These are phyloP conservation scores for Phytophthora pinifolia DNA, from an alignment of 352 stramenopile genomes.

Conservation along the genomic window DNA sequence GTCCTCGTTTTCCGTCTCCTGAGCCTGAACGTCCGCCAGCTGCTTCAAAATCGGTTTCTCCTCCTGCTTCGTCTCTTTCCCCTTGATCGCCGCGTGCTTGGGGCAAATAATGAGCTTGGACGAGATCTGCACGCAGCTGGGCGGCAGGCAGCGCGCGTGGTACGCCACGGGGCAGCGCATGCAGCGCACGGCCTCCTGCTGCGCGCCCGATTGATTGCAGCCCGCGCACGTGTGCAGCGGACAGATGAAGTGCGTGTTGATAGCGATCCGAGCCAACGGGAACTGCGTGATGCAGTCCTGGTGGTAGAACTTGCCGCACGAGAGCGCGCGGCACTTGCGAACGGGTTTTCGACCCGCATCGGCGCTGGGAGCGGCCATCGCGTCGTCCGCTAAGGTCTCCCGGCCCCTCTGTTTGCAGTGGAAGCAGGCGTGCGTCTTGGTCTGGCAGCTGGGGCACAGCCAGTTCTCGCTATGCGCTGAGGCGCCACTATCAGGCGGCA, in stretches of 20 bases:
- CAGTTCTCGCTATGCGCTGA: conserved; percentile 31
- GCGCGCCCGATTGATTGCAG: conserved; percentile 73
- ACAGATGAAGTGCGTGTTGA: conserved; percentile 85
- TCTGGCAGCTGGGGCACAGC: conserved; percentile 61
- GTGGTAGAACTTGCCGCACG: conserved; percentile 87
- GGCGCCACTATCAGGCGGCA: conserved; percentile 15
- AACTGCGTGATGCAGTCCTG: conserved; percentile 79
- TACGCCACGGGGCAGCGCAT: conserved; percentile 80
- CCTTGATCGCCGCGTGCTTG: conserved; percentile 37
- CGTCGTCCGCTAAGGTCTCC: conserved; percentile 24
- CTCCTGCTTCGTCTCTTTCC: not conserved
- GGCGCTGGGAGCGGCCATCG: conserved; percentile 1
- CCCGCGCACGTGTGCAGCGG: conserved; percentile 79
- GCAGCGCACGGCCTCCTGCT: conserved; percentile 81
- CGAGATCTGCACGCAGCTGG: conserved; percentile 52
- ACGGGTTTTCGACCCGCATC: conserved; percentile 30
- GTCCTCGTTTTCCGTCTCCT: conserved; percentile 34
- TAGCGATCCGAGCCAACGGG: conserved; percentile 68
- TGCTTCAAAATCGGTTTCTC: conserved; percentile 9
- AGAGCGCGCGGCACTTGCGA: conserved; percentile 77
- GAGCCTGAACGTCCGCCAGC: conserved; percentile 12
- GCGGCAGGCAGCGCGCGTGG: conserved; percentile 74
- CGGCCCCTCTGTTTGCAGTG: conserved; percentile 68
- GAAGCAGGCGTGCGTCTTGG: conserved; percentile 72
- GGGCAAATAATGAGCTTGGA: conserved; percentile 79